These are phyloP conservation scores for Boechera divaricarpa DNA, from an alignment of 345 rosid species.

Conservation along the genomic window DNA sequence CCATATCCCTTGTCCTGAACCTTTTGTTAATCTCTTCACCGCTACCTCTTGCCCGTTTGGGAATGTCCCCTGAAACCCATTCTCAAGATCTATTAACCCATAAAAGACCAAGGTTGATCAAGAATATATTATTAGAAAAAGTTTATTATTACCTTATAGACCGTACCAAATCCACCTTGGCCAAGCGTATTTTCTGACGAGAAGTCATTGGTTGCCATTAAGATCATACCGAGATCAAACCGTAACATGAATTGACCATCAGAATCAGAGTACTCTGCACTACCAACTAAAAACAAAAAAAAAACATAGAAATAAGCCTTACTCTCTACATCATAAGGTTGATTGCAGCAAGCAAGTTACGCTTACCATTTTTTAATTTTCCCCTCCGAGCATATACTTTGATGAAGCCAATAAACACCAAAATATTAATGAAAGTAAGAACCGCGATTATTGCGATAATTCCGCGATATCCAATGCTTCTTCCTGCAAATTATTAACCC, in stretches of 20 bases:
- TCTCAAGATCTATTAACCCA: background rate
- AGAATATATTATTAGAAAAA: background rate
- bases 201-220: conserved; percentile 36
- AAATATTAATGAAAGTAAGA: background rate
- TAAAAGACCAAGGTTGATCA: background rate
- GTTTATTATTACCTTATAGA: conserved; percentile 46
- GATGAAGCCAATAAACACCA: background rate
- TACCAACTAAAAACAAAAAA: background rate
- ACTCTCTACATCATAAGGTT: background rate
- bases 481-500: background rate
- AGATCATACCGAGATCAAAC: conserved; percentile 25
- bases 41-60: conserved; percentile 49
- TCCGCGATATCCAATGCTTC: background rate
- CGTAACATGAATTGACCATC: conserved; percentile 33
- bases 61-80: conserved; percentile 48
- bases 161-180: conserved; percentile 54
- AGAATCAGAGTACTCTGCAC: background rate
- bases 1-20: conserved; percentile 53
- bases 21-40: conserved; percentile 48
- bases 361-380: background rate
- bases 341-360: background rate
- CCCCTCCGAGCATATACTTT: background rate
- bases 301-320: background rate
- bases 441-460: conserved; percentile 23
- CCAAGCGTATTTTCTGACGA: conserved; percentile 46